These are phyloP conservation scores for Cryphonectria radicalis DNA, from an alignment of 2,329 filamentous ascomycete genomes.

Conservation along the genomic window DNA sequence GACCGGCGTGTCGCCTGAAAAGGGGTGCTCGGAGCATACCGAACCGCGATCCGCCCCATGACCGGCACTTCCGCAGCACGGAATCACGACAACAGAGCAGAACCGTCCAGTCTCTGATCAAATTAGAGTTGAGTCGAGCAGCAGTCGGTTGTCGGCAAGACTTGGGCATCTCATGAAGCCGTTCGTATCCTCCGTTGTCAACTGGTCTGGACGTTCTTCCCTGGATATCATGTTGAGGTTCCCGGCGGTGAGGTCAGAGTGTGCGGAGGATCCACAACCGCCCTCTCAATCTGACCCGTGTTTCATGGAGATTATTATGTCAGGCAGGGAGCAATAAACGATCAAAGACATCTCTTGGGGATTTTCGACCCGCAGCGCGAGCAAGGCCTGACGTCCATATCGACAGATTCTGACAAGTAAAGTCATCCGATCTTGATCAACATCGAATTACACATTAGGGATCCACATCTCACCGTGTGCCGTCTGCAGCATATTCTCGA, in stretches of 20 bases:
- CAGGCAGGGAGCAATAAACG: background rate
- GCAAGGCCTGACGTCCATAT: background rate
- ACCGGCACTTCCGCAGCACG: background rate
- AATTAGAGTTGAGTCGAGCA: background rate
- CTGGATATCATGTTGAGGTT: background rate
- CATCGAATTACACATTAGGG: background rate
- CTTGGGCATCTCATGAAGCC: background rate
- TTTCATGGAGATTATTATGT: constrained; percentile 20
- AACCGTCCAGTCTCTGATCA: background rate
- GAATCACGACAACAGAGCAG: background rate
- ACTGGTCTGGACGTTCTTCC: background rate
- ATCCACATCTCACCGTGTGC: background rate
- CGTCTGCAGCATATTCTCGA: background rate
- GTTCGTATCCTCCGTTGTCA: background rate
- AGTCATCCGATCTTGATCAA: background rate
- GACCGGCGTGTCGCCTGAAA: constrained; percentile 19
- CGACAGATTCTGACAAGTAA: background rate
- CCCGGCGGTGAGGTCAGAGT: background rate
- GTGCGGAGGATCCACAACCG: background rate
- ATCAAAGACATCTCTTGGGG: background rate
- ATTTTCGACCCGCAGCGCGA: background rate
- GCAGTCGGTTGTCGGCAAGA: background rate
- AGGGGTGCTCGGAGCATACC: constrained; percentile 7
- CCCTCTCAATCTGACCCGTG: constrained; percentile 12
- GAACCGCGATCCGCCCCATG: background rate